Conservation (phyloP, 148 eudicot genomes). For the Rhododendron ovatum region DNA sequence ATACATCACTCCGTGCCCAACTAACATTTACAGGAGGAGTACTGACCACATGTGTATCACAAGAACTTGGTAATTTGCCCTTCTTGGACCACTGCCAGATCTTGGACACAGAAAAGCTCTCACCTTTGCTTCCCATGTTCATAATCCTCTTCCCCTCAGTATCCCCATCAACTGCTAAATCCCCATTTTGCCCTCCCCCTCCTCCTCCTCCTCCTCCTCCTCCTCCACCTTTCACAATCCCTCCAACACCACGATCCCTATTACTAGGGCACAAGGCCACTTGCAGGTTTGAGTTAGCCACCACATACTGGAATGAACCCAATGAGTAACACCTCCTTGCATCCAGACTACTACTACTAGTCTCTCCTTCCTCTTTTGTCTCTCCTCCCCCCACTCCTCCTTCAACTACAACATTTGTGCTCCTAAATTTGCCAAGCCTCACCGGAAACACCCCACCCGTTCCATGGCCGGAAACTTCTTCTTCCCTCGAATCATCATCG, state of each 20-base stretch:
- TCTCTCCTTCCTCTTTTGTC: conserved; percentile 53
- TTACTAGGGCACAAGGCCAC: conserved; percentile 48
- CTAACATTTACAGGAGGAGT: conserved; percentile 40
- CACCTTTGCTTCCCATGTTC: conserved; percentile 56
- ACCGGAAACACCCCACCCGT: conserved; percentile 53
- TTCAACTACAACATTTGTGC: conserved; percentile 30
- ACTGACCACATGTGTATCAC: conserved; percentile 21
- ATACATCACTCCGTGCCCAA: conserved; percentile 46
- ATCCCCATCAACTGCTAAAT: conserved; percentile 37
- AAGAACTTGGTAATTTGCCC: conserved; percentile 49
- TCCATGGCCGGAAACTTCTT: conserved; percentile 19
- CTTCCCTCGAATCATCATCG: conserved; percentile 44
- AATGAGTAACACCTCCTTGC: conserved; percentile 90
- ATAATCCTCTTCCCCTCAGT: conserved; percentile 63
- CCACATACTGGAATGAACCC: conserved; percentile 91
- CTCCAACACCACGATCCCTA: conserved; percentile 23
- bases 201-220: conserved; percentile 27
- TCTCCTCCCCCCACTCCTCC: conserved; percentile 11
- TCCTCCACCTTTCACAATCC: conserved; percentile 3
- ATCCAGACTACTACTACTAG: conserved; percentile 75
- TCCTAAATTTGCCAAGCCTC: conserved; percentile 74
- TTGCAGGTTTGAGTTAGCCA: conserved; percentile 59
- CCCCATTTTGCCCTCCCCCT: conserved; percentile 28
- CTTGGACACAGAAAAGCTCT: conserved; percentile 90
- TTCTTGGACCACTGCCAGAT: conserved; percentile 95